Percentiles rank a stretch among this genome's conserved stretches.
These are phyloP conservation scores for Udeniomyces megalosporus DNA, from an alignment of 768 basidiomycete species.

Conservation along the genomic window DNA sequence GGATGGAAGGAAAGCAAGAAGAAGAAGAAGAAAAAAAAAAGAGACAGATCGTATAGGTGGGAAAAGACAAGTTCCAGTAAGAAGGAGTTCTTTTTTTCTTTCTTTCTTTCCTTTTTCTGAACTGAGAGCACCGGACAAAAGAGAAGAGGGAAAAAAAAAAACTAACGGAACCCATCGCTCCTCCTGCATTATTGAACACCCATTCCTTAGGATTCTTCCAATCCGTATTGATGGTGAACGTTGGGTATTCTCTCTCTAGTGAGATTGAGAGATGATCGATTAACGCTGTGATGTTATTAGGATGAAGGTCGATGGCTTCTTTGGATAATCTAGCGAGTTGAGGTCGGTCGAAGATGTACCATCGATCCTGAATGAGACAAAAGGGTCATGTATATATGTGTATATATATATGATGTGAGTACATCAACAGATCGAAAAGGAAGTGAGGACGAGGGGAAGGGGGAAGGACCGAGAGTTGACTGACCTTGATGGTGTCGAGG, in stretches of 20 bases:
- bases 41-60: too few species aligned
- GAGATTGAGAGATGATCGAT: slow-evolving; percentile 66
- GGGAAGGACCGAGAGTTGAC: background rate
- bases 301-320: slow-evolving; percentile 50
- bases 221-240: slow-evolving; percentile 31
- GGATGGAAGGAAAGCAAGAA: background rate
- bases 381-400: background rate
- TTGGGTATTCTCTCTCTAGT: slow-evolving; percentile 56
- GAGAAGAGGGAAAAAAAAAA: background rate
- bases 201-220: slow-evolving; percentile 46
- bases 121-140: background rate
- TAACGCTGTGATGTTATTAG: slow-evolving; percentile 52
- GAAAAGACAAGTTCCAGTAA: too few species aligned
- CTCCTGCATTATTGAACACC: slow-evolving; percentile 94
- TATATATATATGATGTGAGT: background rate
- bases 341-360: slow-evolving; percentile 69
- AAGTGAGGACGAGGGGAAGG: background rate
- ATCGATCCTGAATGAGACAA: slow-evolving; percentile 44
- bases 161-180: slow-evolving; percentile 59
- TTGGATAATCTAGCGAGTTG: slow-evolving; percentile 56
- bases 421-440: too few species aligned
- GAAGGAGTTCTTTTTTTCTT: too few species aligned
- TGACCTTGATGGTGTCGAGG: slow-evolving; percentile 26
- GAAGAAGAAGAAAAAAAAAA: too few species aligned
- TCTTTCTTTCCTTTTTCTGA: too few species aligned